Evolutionary conservation across 345 rosid genomes (phyloP).

Genomic region (Lagerstroemia speciosa): DNA sequence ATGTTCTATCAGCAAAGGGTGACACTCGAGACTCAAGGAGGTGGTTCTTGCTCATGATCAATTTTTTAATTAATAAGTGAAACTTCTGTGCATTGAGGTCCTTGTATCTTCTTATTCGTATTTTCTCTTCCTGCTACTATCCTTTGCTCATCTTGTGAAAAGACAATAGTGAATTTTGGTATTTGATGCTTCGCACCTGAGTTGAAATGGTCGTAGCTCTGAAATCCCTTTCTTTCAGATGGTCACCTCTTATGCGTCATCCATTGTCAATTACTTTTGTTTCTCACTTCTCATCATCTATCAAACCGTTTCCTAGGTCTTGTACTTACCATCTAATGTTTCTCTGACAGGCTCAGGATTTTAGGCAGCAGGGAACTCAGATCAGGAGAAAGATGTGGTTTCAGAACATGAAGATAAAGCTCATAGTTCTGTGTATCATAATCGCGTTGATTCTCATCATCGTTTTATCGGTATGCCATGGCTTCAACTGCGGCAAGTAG

Average conservation of each 20-base stretch:
- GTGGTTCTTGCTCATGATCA: neutral
- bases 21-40: neutral
- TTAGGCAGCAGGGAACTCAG: constrained; percentile 60
- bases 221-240: too few species aligned
- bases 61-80: neutral
- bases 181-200: neutral
- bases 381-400: constrained; percentile 70
- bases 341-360: constrained; percentile 62
- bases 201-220: neutral
- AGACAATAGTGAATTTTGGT: neutral
- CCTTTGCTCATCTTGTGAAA: neutral
- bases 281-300: too few species aligned
- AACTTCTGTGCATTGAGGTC: too few species aligned
- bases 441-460: constrained; percentile 54
- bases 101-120: too few species aligned
- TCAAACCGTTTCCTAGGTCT: too few species aligned
- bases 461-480: constrained; percentile 43
- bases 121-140: too few species aligned
- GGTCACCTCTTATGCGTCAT: too few species aligned
- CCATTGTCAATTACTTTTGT: too few species aligned
- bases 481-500: constrained; percentile 49
- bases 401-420: constrained; percentile 75
- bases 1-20: neutral
- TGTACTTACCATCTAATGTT: too few species aligned
- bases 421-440: constrained; percentile 50